These are phyloP conservation scores for Lachnellula subtilissima DNA, from an alignment of 2,329 filamentous ascomycete species.

Conservation along the genomic window DNA sequence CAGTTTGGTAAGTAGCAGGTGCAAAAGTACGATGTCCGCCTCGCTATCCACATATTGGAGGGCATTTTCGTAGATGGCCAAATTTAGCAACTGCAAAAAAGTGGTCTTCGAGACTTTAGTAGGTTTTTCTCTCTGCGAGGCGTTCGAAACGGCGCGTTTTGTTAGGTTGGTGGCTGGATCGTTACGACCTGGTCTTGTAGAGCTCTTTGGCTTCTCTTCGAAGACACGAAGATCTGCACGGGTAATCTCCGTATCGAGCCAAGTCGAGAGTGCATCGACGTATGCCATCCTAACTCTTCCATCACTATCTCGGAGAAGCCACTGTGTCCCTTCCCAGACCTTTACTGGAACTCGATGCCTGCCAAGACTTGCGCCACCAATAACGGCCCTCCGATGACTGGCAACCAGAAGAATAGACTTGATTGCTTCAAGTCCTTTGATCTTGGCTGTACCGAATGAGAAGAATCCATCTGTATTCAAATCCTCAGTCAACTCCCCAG, in stretches of 20 bases:
- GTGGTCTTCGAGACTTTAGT: constrained; percentile 30
- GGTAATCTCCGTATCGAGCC: constrained; percentile 77
- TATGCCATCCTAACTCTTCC: constrained; percentile 79
- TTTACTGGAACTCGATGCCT: constrained; percentile 72
- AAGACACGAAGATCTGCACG: constrained; percentile 57
- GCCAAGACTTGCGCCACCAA: constrained; percentile 59
- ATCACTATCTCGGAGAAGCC: constrained; percentile 78
- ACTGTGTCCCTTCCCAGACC: constrained; percentile 95
- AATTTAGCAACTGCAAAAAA: constrained; percentile 77
- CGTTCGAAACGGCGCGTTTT: constrained; percentile 63
- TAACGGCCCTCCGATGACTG: constrained; percentile 59
- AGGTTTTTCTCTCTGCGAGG: constrained; percentile 43
- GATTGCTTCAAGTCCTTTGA: constrained; percentile 69
- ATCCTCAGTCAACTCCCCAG: constrained; percentile 47
- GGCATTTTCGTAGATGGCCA: constrained; percentile 85
- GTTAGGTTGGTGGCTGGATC: constrained; percentile 27
- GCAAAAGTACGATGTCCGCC: constrained; percentile 69
- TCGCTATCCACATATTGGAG: constrained; percentile 69
- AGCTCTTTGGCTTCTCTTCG: constrained; percentile 48
- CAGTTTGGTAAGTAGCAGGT: constrained; percentile 71
- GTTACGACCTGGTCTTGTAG: constrained; percentile 28
- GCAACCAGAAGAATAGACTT: constrained; percentile 79
- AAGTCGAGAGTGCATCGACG: constrained; percentile 74
- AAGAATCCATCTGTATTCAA: constrained; percentile 53
- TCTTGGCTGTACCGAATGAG: constrained; percentile 56